Percentiles rank a stretch among this genome's conserved stretches.
These are phyloP conservation scores for Xylaria scruposa DNA, from an alignment of 495 filamentous ascomycete species.

Conservation along the genomic window DNA sequence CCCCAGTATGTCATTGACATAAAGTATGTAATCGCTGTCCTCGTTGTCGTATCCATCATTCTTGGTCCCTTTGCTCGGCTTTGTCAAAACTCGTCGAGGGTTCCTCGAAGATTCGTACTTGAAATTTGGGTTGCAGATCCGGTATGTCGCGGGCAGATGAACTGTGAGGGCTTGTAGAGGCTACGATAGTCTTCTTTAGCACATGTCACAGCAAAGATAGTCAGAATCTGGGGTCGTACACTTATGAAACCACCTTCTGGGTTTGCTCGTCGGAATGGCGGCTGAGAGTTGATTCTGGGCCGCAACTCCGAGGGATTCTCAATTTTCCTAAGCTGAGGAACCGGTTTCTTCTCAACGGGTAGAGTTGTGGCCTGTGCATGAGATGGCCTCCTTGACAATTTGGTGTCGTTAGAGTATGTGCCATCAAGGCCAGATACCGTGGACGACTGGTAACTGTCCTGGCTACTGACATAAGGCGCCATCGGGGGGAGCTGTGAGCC, in stretches of 20 bases:
- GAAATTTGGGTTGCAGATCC: constrained; percentile 97
- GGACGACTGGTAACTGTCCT: constrained; percentile 69
- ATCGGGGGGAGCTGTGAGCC: constrained; percentile 73
- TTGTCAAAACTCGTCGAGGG: constrained; percentile 94
- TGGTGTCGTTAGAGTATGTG: constrained; percentile 73
- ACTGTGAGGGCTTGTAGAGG: constrained; percentile 95
- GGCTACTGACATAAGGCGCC: constrained; percentile 66
- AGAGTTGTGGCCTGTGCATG: constrained; percentile 55
- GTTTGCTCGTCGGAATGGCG: constrained; percentile 89
- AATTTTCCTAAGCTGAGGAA: constrained; percentile 86
- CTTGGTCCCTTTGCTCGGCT: constrained; percentile 98
- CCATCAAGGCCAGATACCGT: constrained; percentile 72
- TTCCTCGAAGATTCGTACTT: constrained; percentile 99
- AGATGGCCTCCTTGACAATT: constrained; percentile 68
- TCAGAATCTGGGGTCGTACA: constrained; percentile 60
- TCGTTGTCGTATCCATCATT: constrained; percentile 99
- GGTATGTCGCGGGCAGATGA: constrained; percentile 92
- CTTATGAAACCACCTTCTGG: constrained; percentile 99
- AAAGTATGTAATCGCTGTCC: constrained; percentile 98
- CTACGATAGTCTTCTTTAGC: constrained; percentile 51
- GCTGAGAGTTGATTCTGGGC: constrained; percentile 84
- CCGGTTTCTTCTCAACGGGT: constrained; percentile 67
- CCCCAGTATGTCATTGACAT: constrained; percentile 98
- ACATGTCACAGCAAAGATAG: constrained; percentile 20
- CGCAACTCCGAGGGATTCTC: constrained; percentile 74